These are phyloP conservation scores for Cladophialophora carrionii DNA, from an alignment of 2,329 filamentous ascomycete genomes.

Conservation along the genomic window DNA sequence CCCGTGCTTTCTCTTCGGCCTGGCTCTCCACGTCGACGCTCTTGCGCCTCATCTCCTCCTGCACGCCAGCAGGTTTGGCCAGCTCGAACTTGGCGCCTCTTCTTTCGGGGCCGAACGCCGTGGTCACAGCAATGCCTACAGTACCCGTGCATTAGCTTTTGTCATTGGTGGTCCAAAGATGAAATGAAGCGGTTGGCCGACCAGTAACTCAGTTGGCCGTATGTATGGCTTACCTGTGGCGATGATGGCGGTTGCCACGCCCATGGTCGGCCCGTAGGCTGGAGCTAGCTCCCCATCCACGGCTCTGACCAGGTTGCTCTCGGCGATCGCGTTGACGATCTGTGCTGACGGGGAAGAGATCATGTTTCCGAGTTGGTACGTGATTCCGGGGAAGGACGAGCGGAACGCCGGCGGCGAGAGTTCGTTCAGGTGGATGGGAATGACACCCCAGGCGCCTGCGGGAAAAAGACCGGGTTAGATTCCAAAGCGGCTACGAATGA, in stretches of 20 bases:
- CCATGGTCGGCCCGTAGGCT: conserved; percentile 76
- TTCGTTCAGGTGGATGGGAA: conserved; percentile 77
- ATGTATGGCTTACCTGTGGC: conserved; percentile 50
- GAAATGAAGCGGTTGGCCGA: neutral
- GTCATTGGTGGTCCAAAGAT: neutral
- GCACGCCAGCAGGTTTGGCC: conserved; percentile 54
- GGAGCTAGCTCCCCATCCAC: conserved; percentile 62
- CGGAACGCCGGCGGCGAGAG: conserved; percentile 72
- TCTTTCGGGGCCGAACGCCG: conserved; percentile 73
- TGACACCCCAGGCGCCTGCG: conserved; percentile 67
- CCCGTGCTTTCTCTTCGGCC: conserved; percentile 14
- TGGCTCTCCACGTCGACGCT: conserved; percentile 21
- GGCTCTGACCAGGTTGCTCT: conserved; percentile 61
- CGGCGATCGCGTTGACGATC: conserved; percentile 75
- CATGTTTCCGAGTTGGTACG: conserved; percentile 78
- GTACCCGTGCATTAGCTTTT: neutral
- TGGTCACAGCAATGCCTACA: conserved; percentile 66
- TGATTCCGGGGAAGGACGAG: conserved; percentile 73
- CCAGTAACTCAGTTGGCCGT: too few relatives aligned
- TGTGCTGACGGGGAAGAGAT: conserved; percentile 70
- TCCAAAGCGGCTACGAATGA: neutral
- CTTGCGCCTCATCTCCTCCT: conserved; percentile 22
- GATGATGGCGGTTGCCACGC: conserved; percentile 75
- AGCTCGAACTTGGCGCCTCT: conserved; percentile 71
- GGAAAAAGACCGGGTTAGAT: conserved; percentile 46